phyloP scores from a whole-genome alignment of 768 basidiomycete genomes.

The Collybiopsis luxurians region DNA sequence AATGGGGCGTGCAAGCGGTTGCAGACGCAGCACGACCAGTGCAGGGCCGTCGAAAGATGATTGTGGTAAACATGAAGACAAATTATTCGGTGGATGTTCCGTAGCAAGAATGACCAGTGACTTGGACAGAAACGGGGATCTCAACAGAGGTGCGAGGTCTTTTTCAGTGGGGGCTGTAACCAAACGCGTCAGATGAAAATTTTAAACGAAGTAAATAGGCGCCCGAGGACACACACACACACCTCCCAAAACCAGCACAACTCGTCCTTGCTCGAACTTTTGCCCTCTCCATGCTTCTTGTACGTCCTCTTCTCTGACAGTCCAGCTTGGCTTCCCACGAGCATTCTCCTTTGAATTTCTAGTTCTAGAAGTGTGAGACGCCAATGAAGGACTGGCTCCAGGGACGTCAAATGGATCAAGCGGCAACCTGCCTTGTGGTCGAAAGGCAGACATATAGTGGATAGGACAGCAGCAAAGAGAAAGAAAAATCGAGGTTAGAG shows the following conservation, averaged over 20 bases:
- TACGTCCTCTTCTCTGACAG: background rate
- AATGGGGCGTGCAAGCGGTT: slow-evolving; percentile 29
- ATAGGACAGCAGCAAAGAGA: background rate
- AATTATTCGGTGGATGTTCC: slow-evolving; percentile 30
- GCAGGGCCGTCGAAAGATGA: background rate
- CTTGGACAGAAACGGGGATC: slow-evolving; percentile 27
- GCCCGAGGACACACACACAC: background rate
- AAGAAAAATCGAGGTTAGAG: background rate
- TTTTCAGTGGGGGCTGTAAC: slow-evolving; percentile 27
- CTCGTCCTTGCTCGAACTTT: background rate
- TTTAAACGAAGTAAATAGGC: background rate
- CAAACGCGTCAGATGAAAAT: background rate
- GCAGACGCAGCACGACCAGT: slow-evolving; percentile 17
- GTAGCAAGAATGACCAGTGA: slow-evolving; percentile 41
- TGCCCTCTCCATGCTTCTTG: background rate
- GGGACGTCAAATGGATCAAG: background rate
- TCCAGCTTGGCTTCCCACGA: background rate
- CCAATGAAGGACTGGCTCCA: background rate
- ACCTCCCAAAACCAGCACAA: background rate
- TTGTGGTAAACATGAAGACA: slow-evolving; percentile 16
- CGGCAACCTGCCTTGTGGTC: slow-evolving; percentile 3
- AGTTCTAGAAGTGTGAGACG: background rate
- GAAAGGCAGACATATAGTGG: background rate
- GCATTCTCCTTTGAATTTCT: background rate
- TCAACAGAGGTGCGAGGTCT: slow-evolving; percentile 34